A percentile compares a stretch with the other conserved stretches of the same genome.
phyloP scores from a whole-genome alignment of 1,284 basidiomycete species.

The Sporisorium scitamineum region DNA sequence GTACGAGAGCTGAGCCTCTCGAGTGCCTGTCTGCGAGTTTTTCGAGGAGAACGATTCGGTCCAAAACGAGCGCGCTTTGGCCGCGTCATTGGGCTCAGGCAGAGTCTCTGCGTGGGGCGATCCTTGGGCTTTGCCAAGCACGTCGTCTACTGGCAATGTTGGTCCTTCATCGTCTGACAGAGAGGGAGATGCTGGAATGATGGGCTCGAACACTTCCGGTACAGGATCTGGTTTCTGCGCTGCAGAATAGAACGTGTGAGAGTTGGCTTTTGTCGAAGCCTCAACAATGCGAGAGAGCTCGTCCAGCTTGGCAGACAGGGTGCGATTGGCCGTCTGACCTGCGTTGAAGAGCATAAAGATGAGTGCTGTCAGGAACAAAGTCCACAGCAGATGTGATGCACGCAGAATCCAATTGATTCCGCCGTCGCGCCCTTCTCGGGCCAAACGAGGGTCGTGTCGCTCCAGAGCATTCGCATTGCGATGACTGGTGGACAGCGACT shows the following conservation, averaged over 20 bases:
- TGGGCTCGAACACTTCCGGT: neutral
- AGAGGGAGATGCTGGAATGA: neutral
- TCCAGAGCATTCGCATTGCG: neutral
- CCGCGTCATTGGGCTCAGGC: neutral
- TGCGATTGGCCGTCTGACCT: slow-evolving; percentile 27
- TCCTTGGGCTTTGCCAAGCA: neutral
- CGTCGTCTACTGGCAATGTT: neutral
- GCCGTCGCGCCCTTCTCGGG: neutral
- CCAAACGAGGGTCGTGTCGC: neutral
- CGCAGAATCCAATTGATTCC: slow-evolving; percentile 10
- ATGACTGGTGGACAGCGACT: neutral
- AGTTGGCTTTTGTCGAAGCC: neutral
- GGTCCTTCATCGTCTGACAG: neutral
- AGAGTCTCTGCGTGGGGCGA: neutral
- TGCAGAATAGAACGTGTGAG: neutral
- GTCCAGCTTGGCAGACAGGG: slow-evolving; percentile 20
- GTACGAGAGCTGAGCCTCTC: neutral
- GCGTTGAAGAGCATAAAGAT: slow-evolving; percentile 37
- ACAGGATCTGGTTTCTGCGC: neutral
- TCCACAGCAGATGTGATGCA: slow-evolving; percentile 37
- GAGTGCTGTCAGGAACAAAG: slow-evolving; percentile 29
- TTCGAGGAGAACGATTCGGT: neutral
- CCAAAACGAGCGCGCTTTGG: slow-evolving; percentile 1
- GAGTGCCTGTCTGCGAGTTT: neutral
- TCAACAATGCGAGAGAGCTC: slow-evolving; percentile 33